Conservation (phyloP, 768 basidiomycete genomes). For the Dentipellis fragilis region DNA sequence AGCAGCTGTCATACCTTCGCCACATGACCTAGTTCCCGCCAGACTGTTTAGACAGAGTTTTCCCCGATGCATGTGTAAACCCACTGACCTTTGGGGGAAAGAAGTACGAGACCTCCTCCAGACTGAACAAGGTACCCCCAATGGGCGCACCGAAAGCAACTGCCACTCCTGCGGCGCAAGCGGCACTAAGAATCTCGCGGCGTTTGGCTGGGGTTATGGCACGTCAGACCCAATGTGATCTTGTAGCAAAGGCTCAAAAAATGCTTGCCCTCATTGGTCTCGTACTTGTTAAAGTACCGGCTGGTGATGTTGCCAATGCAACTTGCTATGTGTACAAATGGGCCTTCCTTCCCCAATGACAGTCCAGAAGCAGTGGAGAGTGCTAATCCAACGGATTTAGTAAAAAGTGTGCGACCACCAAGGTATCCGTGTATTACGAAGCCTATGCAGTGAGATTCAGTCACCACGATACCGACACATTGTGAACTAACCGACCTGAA, state of each 20-base stretch:
- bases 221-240: not conserved
- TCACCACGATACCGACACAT: not conserved
- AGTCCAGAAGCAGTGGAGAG: constrained; percentile 90
- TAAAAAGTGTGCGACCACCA: constrained; percentile 80
- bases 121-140: constrained; percentile 83
- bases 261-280: constrained; percentile 75
- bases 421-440: constrained; percentile 98
- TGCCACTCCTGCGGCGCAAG: constrained; percentile 94
- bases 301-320: constrained; percentile 92
- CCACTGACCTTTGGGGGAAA: constrained; percentile 79
- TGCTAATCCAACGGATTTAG: constrained; percentile 82
- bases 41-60: not conserved
- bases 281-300: constrained; percentile 79
- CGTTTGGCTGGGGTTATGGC: constrained; percentile 56
- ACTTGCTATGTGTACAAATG: constrained; percentile 87
- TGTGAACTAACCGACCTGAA: constrained; percentile 40
- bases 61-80: not conserved
- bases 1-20: constrained; percentile 51
- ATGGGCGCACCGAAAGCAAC: constrained; percentile 97
- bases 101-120: constrained; percentile 95
- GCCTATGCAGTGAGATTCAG: constrained; percentile 31
- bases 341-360: constrained; percentile 71
- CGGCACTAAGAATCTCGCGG: constrained; percentile 90
- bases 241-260: not conserved
- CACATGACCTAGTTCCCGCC: constrained; percentile 62